Percentiles rank a stretch among this genome's conserved stretches.
These are phyloP conservation scores for Erodium texanum DNA, from an alignment of 441 rosid genomes.

Conservation along the genomic window DNA sequence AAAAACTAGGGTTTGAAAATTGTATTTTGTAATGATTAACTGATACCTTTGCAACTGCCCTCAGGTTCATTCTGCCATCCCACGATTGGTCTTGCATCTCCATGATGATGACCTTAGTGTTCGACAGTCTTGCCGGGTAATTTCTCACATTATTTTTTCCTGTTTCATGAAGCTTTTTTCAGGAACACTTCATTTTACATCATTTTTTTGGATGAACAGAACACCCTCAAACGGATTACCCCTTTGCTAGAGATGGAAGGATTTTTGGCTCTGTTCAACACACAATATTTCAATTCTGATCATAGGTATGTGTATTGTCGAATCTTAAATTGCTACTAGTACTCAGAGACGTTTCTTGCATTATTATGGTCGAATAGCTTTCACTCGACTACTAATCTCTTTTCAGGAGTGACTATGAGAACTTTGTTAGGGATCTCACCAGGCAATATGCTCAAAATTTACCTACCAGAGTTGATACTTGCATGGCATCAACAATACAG, in stretches of 20 bases:
- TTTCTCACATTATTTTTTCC: constrained; percentile 16
- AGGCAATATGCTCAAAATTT: constrained; percentile 51
- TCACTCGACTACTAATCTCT: neutral
- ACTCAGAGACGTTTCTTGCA: constrained; percentile 7
- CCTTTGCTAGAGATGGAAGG: constrained; percentile 65
- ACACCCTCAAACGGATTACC: constrained; percentile 56
- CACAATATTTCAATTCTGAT: constrained; percentile 59
- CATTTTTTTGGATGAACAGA: constrained; percentile 34
- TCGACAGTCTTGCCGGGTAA: constrained; percentile 82
- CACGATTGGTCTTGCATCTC: constrained; percentile 80
- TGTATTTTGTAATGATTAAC: constrained; percentile 2
- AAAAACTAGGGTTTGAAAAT: neutral
- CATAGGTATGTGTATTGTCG: constrained; percentile 47
- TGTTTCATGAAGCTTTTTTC: constrained; percentile 15
- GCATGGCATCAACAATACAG: constrained; percentile 82
- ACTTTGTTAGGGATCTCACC: constrained; percentile 72
- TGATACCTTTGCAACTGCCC: constrained; percentile 14
- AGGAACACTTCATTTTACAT: constrained; percentile 14
- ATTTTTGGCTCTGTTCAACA: constrained; percentile 38
- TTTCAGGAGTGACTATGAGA: constrained; percentile 68
- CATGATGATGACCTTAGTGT: constrained; percentile 67
- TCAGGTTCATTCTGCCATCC: constrained; percentile 73
- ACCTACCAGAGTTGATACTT: constrained; percentile 62
- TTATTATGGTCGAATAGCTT: constrained; percentile 12
- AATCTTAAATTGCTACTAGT: constrained; percentile 13